These are phyloP conservation scores for Pinus tabuliformis DNA, from an alignment of 75 land plant genomes.

Conservation along the genomic window DNA sequence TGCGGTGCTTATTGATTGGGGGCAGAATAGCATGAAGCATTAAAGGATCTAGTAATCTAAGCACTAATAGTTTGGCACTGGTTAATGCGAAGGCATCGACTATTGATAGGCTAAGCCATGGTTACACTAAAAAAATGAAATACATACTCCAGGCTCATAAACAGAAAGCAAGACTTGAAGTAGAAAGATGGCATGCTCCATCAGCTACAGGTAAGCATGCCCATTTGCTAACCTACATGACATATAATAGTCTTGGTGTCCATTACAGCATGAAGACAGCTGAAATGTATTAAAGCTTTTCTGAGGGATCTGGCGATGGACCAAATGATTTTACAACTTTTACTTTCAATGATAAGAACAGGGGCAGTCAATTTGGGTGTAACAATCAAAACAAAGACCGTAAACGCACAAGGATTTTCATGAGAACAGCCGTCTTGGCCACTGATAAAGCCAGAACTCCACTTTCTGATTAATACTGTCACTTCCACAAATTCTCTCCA, in stretches of 20 bases:
- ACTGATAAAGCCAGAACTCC: conserved; percentile 2
- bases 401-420: conserved; percentile 1
- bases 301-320: neutral
- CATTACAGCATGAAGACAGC: neutral
- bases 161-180: neutral
- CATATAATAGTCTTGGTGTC: neutral
- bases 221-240: conserved; percentile 6
- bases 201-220: neutral
- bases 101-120: no score
- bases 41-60: neutral
- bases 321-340: conserved; percentile 5
- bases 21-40: neutral
- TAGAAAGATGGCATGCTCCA: conserved; percentile 1
- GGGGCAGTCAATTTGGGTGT: conserved; percentile 3
- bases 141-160: neutral
- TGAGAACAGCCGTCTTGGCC: neutral
- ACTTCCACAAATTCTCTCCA: neutral
- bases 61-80: neutral
- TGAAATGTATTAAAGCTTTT: neutral
- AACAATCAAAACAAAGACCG: conserved; percentile 5
- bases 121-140: neutral
- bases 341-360: neutral
- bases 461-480: neutral
- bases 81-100: neutral
- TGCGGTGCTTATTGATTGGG: neutral